Conservation (phyloP, 495 filamentous ascomycete species). For the Neurospora sp. region DNA sequence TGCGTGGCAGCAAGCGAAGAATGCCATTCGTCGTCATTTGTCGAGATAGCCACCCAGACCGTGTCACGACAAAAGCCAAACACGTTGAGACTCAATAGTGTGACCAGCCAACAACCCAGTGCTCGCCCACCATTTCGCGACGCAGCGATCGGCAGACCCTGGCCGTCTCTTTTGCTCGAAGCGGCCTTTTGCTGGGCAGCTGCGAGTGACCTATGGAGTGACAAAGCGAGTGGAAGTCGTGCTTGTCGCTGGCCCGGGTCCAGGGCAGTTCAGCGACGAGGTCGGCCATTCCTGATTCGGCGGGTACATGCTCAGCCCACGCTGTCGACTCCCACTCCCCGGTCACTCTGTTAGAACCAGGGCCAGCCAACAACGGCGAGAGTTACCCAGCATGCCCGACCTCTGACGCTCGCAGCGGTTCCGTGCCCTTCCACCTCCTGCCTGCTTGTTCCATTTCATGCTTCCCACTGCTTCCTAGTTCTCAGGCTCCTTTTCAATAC, state of each 20-base stretch:
- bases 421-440: conserved; percentile 23
- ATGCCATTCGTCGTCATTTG: conserved; percentile 22
- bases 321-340: background rate
- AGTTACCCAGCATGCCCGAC: conserved; percentile 3
- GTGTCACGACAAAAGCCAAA: conserved; percentile 3
- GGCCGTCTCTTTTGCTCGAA: conserved; percentile 9
- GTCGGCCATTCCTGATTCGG: background rate
- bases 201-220: background rate
- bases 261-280: background rate
- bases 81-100: conserved; percentile 3
- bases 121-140: conserved; percentile 6
- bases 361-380: background rate
- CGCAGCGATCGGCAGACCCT: conserved; percentile 6
- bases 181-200: background rate
- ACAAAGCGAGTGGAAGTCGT: background rate
- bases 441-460: conserved; percentile 20
- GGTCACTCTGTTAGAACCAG: background rate
- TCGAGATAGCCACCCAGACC: conserved; percentile 3
- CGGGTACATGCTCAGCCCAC: background rate
- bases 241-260: background rate
- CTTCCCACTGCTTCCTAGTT: background rate
- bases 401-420: conserved; percentile 15
- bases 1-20: conserved; percentile 12
- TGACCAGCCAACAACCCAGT: conserved; percentile 11
- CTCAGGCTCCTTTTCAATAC: conserved; percentile 22